Evolutionary conservation across 1,139 yeast genomes (phyloP), one percentile per base, ranked within the genome.

Genomic region (Kodamaea alishanica): DNA sequence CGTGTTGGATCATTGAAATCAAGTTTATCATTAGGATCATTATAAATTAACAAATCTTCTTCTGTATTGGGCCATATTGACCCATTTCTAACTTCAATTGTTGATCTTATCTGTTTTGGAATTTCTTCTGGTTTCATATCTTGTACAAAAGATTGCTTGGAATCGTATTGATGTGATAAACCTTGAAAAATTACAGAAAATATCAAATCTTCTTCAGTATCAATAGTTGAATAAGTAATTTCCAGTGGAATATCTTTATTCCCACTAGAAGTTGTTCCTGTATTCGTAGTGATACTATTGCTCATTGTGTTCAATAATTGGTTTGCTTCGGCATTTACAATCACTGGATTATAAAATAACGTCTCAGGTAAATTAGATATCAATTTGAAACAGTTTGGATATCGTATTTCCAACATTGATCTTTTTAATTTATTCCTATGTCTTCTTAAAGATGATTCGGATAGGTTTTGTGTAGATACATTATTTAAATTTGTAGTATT

Each of bases 1-100:
- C 56, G 49, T 0, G 76, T 70, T 1, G 77, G 73, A 44, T 71
- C 76, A 45, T 70, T 72, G 46, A 71, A 71, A 46, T 71, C 77
- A 5, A 59, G 48, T 28, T 58, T 54, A 39, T 63, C 66, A 23
- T 55, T 50, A 23, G 57, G 54, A n/a, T 55, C 61, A 23, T 48
- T 37, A 29, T 55, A 54, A 2, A 49, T 39, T 24, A 53, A 43
- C 25, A 15, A 34, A 28, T 63, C 69, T 10, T 65, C 67, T 8
- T 58, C 65, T 32, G 56, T 61, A 12, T 53, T 58, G 4, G 57
- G 54, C 76, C 76, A 70, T 5, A 63, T 52, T n/a, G 64, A 63
- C 4, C 75, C 76, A 50, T 71, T 71, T 32, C 77, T 49, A 0
- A 70, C 66, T 44, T 71, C 77, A 2, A 71, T 59, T 1, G 63